Conservation (phyloP, 345 rosid genomes). For the Isatis tinctoria region DNA sequence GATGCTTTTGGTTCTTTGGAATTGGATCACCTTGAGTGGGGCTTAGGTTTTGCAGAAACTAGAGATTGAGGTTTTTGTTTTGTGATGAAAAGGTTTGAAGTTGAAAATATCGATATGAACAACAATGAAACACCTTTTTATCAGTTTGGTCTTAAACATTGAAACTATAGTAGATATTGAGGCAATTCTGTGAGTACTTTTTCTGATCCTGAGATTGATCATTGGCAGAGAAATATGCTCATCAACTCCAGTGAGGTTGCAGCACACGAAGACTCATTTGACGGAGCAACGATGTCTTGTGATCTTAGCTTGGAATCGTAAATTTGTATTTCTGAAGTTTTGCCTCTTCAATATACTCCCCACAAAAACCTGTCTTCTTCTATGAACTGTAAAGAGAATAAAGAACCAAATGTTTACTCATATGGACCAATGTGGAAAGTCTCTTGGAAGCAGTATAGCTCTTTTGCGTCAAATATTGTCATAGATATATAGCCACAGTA, state of each 20-base stretch:
- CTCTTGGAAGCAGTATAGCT: background rate
- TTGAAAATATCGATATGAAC: background rate
- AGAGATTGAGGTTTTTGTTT: background rate
- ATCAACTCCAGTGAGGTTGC: background rate
- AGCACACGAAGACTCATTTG: background rate
- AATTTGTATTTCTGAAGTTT: background rate
- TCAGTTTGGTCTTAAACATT: background rate
- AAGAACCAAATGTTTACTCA: background rate
- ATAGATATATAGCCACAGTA: no score
- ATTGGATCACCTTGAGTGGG: background rate
- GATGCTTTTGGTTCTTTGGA: background rate
- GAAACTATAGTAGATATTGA: background rate
- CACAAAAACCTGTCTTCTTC: background rate
- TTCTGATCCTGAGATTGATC: constrained; percentile 6
- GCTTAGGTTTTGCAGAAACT: background rate
- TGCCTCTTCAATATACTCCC: background rate
- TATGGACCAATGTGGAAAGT: background rate
- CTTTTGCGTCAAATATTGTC: background rate
- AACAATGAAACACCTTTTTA: background rate
- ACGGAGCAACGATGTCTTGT: constrained; percentile 13
- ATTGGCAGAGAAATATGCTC: background rate
- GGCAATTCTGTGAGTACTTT: background rate
- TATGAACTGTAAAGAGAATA: background rate
- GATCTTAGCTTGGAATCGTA: constrained; percentile 6
- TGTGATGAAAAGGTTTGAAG: background rate